A percentile compares a stretch with the other conserved stretches of the same genome.
Evolutionary conservation across 306 rosid species (phyloP).

Genomic region (Arachis stenosperma): DNA sequence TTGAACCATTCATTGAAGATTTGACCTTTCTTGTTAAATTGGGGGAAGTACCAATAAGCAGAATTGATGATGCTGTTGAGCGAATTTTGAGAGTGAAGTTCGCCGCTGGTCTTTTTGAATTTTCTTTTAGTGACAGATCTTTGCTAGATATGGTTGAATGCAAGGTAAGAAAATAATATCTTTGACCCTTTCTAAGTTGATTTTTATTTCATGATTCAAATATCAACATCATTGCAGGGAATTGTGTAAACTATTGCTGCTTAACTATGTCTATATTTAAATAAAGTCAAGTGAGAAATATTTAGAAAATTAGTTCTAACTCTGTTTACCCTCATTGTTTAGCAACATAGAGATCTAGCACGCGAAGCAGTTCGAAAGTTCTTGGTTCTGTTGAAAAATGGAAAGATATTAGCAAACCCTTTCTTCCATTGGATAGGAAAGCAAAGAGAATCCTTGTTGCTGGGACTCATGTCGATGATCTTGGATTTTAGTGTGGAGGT

Average conservation of each 20-base stretch:
- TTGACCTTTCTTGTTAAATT: conserved; percentile 59
- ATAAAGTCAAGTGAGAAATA: too few species aligned
- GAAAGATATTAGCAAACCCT: conserved; percentile 58
- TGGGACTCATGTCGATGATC: too few species aligned
- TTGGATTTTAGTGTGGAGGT: conserved; percentile 75
- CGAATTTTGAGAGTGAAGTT: conserved; percentile 86
- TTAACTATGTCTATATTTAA: too few species aligned
- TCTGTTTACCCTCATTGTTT: conserved; percentile 1
- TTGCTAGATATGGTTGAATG: too few species aligned
- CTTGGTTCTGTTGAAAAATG: conserved; percentile 84
- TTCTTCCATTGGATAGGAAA: conserved; percentile 70
- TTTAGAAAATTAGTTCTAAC: too few species aligned
- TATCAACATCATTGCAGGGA: too few species aligned
- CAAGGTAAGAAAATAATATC: too few species aligned
- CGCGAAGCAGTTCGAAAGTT: conserved; percentile 87
- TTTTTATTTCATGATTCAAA: too few species aligned
- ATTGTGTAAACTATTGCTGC: too few species aligned
- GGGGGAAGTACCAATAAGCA: conserved; percentile 62
- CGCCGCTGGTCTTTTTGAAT: conserved; percentile 75
- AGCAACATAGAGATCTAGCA: conserved; percentile 85
- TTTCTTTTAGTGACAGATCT: conserved; percentile 50
- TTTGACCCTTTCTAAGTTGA: too few species aligned
- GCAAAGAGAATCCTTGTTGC: too few species aligned
- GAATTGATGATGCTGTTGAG: conserved; percentile 86
- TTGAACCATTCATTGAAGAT: conserved; percentile 2